Evolutionary conservation across 176 grass and related monocot genomes (phyloP).

Genomic region (Canna indica): DNA sequence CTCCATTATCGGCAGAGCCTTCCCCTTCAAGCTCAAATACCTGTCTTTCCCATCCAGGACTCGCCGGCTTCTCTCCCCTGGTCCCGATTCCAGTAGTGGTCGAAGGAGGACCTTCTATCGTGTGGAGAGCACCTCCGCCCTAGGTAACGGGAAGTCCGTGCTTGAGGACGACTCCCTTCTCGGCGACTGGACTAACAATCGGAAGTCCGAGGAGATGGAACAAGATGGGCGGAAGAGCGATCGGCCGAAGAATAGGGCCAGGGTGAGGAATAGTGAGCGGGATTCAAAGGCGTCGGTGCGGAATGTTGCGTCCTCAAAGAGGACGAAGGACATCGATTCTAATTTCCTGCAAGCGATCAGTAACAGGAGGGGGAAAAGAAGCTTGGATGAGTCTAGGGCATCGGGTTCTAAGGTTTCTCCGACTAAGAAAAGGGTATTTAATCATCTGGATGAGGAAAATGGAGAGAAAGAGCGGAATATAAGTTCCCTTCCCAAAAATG

Average conservation of each 20-base stretch:
- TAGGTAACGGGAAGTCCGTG: neutral
- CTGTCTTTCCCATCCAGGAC: constrained; percentile 19
- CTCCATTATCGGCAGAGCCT: constrained; percentile 35
- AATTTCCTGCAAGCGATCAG: neutral
- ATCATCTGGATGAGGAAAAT: neutral
- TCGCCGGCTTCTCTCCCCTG: neutral
- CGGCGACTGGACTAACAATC: neutral
- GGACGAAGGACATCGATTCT: neutral
- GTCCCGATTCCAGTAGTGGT: neutral
- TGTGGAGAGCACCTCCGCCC: neutral
- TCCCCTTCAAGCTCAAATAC: constrained; percentile 38
- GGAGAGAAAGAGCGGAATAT: neutral
- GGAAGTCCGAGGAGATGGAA: neutral
- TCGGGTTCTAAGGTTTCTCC: neutral
- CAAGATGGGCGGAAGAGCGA: neutral
- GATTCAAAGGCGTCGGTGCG: neutral
- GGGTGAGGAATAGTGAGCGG: neutral
- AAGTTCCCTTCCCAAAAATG: neutral
- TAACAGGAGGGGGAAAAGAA: neutral
- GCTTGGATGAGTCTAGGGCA: neutral
- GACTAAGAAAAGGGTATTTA: neutral
- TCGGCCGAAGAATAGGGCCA: neutral
- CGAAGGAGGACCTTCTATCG: neutral
- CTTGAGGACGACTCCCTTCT: neutral
- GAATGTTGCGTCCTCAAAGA: neutral